Percentiles rank a stretch among this genome's conserved stretches.
Conservation (phyloP, 305 asterid species). For the Fraxinus baroniana region DNA sequence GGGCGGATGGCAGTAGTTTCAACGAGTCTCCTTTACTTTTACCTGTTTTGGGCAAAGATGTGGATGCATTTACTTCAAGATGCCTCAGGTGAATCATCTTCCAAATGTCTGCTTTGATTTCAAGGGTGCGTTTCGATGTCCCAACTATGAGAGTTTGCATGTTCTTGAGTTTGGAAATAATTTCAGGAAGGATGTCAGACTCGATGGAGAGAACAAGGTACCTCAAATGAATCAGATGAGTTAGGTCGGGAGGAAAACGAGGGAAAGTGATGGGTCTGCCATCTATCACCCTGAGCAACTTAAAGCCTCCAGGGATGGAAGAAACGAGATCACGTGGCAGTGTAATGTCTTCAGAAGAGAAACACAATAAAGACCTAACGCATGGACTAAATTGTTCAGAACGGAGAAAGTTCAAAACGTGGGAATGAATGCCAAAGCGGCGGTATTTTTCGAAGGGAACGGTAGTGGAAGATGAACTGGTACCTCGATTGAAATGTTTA, state of each 20-base stretch:
- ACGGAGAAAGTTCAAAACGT: slow-evolving; percentile 30
- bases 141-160: slow-evolving; percentile 36
- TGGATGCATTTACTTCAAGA: slow-evolving; percentile 49
- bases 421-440: slow-evolving; percentile 53
- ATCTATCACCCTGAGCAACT: slow-evolving; percentile 59
- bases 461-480: slow-evolving; percentile 24
- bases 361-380: slow-evolving; percentile 60
- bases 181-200: background rate
- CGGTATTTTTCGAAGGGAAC: slow-evolving; percentile 31
- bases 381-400: slow-evolving; percentile 42
- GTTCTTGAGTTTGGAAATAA: background rate
- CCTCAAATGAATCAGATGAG: background rate
- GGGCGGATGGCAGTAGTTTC: background rate
- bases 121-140: slow-evolving; percentile 40
- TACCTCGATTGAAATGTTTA: slow-evolving; percentile 27
- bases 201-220: background rate
- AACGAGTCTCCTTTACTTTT: slow-evolving; percentile 30
- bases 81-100: slow-evolving; percentile 63
- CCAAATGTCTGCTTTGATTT: slow-evolving; percentile 57
- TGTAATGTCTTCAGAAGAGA: slow-evolving; percentile 39
- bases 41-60: slow-evolving; percentile 35
- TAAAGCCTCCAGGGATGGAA: slow-evolving; percentile 46
- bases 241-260: background rate
- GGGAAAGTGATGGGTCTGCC: slow-evolving; percentile 18
- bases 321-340: slow-evolving; percentile 33